phyloP scores from a whole-genome alignment of 169 alveolate species.

The Plasmodium adleri region DNA sequence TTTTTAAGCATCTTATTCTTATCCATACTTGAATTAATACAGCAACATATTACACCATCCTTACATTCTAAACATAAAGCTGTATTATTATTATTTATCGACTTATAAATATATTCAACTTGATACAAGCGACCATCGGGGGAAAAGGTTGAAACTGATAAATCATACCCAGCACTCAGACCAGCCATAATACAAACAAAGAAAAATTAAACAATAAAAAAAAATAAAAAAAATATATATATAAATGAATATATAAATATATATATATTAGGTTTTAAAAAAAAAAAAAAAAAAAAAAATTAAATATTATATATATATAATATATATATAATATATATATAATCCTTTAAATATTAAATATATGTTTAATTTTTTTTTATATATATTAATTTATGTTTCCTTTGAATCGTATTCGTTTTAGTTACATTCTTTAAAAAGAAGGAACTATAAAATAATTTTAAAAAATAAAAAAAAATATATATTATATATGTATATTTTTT shows the following conservation, averaged over 20 bases:
- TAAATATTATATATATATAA: not conserved
- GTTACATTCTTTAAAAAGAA: no score
- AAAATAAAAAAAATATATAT: not conserved
- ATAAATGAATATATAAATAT: not conserved
- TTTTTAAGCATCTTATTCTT: slow-evolving; percentile 79
- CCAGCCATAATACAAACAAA: slow-evolving; percentile 87
- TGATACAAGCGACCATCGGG: slow-evolving; percentile 98
- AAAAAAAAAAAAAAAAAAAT: not conserved
- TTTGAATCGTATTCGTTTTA: no score
- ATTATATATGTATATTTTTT: no score
- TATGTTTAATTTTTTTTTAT: no score
- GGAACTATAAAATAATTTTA: no score
- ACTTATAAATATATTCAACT: slow-evolving; percentile 96
- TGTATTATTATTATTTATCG: slow-evolving; percentile 94
- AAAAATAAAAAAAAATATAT: no score
- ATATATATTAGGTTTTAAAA: not conserved
- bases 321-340: not conserved
- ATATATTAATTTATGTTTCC: no score
- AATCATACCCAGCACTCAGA: slow-evolving; percentile 93
- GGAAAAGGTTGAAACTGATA: slow-evolving; percentile 96
- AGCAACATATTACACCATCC: slow-evolving; percentile 93
- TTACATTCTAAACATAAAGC: slow-evolving; percentile 91
- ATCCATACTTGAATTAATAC: slow-evolving; percentile 39
- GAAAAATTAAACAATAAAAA: not conserved
- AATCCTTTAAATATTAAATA: no score